Conservation (phyloP, 2,329 filamentous ascomycete genomes). For the Penicillium sp. region DNA sequence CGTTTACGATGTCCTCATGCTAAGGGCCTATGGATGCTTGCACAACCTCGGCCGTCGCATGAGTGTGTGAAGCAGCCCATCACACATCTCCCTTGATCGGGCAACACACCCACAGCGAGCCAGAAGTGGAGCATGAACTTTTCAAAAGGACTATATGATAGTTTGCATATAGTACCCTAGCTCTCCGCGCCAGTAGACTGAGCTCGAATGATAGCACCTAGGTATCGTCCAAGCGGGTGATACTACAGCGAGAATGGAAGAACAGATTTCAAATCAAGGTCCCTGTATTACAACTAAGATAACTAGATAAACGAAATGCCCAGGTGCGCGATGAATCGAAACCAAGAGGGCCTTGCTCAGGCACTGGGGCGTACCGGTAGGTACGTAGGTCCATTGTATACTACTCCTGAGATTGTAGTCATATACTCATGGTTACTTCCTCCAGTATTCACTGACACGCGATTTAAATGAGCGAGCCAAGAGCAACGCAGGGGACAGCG, state of each 20-base stretch:
- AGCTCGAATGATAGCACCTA: conserved; percentile 70
- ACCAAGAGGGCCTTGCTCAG: conserved; percentile 3
- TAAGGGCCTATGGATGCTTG: conserved; percentile 28
- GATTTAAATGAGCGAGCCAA: conserved; percentile 29
- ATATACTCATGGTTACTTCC: conserved; percentile 2
- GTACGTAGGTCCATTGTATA: conserved; percentile 2
- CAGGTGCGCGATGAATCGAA: background rate
- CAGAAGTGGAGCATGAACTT: too few species aligned
- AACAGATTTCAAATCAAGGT: background rate
- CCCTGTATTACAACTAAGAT: conserved; percentile 1
- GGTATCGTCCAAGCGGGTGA: conserved; percentile 75
- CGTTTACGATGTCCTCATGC: conserved; percentile 23
- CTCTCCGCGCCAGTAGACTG: conserved; percentile 5
- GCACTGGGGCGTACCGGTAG: conserved; percentile 10
- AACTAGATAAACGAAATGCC: conserved; percentile 11
- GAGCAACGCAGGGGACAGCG: conserved; percentile 29
- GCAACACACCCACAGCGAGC: too few species aligned
- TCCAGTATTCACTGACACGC: background rate
- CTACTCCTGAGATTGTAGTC: conserved; percentile 1
- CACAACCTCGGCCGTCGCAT: conserved; percentile 19
- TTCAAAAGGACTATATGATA: too few species aligned
- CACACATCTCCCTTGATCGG: too few species aligned
- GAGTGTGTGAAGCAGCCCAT: too few species aligned
- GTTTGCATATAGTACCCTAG: too few species aligned
- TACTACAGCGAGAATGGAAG: conserved; percentile 50